Percentiles rank a stretch among this genome's conserved stretches.
Conservation (phyloP, 179 eudicot species). For the Amaranthus tricolor region DNA sequence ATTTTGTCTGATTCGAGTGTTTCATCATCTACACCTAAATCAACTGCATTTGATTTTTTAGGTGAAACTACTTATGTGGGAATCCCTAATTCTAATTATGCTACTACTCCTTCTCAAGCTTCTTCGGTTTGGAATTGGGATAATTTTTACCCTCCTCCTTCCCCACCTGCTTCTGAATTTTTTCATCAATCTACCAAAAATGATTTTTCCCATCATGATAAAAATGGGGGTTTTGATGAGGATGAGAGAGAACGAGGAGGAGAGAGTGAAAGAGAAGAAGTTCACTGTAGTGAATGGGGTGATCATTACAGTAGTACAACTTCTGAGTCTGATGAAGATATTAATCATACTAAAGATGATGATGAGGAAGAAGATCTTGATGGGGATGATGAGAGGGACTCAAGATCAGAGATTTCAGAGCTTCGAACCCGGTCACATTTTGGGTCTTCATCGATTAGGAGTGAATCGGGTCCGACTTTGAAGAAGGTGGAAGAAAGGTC, state of each 20-base stretch:
- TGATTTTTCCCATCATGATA: slow-evolving; percentile 10
- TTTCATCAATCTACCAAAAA: slow-evolving; percentile 23
- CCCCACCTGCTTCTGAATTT: slow-evolving; percentile 77
- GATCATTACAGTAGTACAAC: slow-evolving; percentile 61
- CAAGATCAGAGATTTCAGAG: slow-evolving; percentile 65
- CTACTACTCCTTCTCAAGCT: slow-evolving; percentile 70
- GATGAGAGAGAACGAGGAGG: slow-evolving; percentile 37
- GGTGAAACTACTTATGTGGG: slow-evolving; percentile 33
- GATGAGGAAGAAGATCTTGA: neutral
- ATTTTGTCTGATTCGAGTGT: slow-evolving; percentile 76
- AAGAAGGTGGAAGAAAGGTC: slow-evolving; percentile 36
- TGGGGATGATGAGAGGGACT: slow-evolving; percentile 49
- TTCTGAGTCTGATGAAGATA: slow-evolving; percentile 34
- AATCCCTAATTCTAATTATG: slow-evolving; percentile 42
- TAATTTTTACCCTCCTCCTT: slow-evolving; percentile 86
- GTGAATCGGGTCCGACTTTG: slow-evolving; percentile 30
- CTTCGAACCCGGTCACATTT: slow-evolving; percentile 42
- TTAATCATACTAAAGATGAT: neutral
- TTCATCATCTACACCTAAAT: slow-evolving; percentile 37
- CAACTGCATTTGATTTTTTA: slow-evolving; percentile 23
- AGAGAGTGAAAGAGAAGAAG: slow-evolving; percentile 62
- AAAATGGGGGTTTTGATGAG: slow-evolving; percentile 27
- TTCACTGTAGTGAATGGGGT: slow-evolving; percentile 78
- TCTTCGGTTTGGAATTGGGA: slow-evolving; percentile 99
- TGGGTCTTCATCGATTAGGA: slow-evolving; percentile 49